phyloP scores from a whole-genome alignment of 1,284 basidiomycete genomes.

The Microbotryum silenes-acaulis region DNA sequence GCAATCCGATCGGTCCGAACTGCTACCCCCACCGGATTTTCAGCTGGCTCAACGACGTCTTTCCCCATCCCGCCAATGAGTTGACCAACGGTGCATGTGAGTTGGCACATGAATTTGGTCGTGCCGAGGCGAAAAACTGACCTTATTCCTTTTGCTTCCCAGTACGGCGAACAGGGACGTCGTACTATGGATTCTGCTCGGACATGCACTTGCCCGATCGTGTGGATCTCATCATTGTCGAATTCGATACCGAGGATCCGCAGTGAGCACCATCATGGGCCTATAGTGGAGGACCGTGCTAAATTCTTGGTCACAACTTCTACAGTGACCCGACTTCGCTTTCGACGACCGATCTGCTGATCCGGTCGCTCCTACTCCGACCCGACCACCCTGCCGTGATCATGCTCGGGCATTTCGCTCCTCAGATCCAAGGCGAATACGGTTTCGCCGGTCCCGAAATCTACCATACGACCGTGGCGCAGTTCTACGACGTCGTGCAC shows the following conservation, averaged over 20 bases:
- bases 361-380: conserved; percentile 78
- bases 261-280: conserved; percentile 51
- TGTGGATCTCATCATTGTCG: conserved; percentile 84
- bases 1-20: conserved; percentile 71
- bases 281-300: background rate
- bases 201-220: conserved; percentile 82
- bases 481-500: conserved; percentile 92
- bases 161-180: conserved; percentile 75
- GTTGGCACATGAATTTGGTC: conserved; percentile 4
- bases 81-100: conserved; percentile 77
- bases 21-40: conserved; percentile 89
- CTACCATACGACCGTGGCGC: conserved; percentile 76
- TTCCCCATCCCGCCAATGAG: conserved; percentile 88
- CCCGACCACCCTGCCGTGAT: conserved; percentile 81
- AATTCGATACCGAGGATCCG: conserved; percentile 80
- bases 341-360: conserved; percentile 78
- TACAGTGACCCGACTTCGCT: conserved; percentile 61
- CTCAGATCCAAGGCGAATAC: conserved; percentile 65
- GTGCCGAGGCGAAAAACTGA: background rate
- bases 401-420: conserved; percentile 82
- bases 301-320: background rate
- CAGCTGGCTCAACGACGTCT: conserved; percentile 88
- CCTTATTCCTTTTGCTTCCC: background rate
- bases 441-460: conserved; percentile 82
- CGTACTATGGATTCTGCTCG: conserved; percentile 87